Base-by-base conservation (phyloP, 1,139 yeast species). In the Lodderomyces orthopsilosis region DNA sequence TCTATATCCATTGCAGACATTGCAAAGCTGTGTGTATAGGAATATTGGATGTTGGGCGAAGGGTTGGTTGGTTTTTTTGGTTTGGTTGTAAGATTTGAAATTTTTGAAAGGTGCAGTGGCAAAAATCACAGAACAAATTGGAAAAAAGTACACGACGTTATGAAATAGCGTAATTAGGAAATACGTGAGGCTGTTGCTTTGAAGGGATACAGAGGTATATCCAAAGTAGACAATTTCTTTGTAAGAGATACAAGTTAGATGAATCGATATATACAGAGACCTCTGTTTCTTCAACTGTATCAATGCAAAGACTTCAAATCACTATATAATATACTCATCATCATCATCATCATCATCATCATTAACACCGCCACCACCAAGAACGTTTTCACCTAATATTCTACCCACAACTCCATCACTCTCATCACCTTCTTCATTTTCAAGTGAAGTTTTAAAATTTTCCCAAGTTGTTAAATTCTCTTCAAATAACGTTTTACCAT, bases 401-500 rank as follows among this genome's bases (percentile, higher is more conserved):
- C 34, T 19, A 2, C 34, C 34, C 12, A 30, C 14, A 6, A 17
- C 19, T 4, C 8, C 34, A 30, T 35, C 30, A 35, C 15, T 18
- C 6, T 38, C 46, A 44, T 50, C 50, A 34, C 35, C 36, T 17
- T 38, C 38, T 21, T 43, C 53, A 33, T 44, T 41, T 19, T 35
- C 35, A 32, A 59, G 51, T 34, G 51, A 51, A 34, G 45, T 57
- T 49, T 55, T 64, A 48, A 72, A 63, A 30, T 68, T 74, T 22
- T 48, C 45, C 76, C 77, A 73, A 47, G 61, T 66, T n/a, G 46
- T 47, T 34, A 70, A 53, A 47, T 69, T 71, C 41, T 72, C 76
- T 19, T 51, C 53, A 51, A 71, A 71, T 42, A 71, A 51, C 41
- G 56, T 58, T 43, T 62, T 69, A n/a, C 74, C 71, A 37, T 66